Conservation (phyloP, 148 eudicot species). For the Rhododendron griersonianum region DNA sequence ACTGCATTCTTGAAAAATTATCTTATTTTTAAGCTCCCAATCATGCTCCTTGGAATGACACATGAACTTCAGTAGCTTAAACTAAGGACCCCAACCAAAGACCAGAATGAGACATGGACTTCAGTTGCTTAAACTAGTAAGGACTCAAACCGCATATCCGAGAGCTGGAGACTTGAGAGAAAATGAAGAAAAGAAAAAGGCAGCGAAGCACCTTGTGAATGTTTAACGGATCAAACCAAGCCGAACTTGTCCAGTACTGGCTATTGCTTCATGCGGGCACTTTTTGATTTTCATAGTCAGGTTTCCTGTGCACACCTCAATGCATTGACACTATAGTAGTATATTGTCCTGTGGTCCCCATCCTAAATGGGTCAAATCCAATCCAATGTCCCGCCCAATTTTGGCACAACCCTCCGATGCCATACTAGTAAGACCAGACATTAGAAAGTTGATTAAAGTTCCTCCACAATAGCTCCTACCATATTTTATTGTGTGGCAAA, state of each 20-base stretch:
- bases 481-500: no score
- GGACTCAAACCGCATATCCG: background rate
- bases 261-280: no score
- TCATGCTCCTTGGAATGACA: background rate
- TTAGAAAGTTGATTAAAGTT: background rate
- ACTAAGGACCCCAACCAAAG: no score
- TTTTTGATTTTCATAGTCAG: no score
- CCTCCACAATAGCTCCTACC: background rate
- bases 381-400: no score
- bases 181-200: background rate
- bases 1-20: background rate
- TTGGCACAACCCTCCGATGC: background rate
- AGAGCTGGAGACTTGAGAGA: background rate
- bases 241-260: no score
- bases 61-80: background rate
- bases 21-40: background rate
- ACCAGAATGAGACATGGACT: no score
- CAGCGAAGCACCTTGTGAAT: background rate
- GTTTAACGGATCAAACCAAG: background rate
- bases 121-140: no score
- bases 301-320: no score
- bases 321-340: no score
- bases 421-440: background rate
- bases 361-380: background rate
- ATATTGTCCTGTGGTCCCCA: no score